Evolutionary conservation across 805 yeast species (phyloP).

Genomic region (Myxozyma neglecta): DNA sequence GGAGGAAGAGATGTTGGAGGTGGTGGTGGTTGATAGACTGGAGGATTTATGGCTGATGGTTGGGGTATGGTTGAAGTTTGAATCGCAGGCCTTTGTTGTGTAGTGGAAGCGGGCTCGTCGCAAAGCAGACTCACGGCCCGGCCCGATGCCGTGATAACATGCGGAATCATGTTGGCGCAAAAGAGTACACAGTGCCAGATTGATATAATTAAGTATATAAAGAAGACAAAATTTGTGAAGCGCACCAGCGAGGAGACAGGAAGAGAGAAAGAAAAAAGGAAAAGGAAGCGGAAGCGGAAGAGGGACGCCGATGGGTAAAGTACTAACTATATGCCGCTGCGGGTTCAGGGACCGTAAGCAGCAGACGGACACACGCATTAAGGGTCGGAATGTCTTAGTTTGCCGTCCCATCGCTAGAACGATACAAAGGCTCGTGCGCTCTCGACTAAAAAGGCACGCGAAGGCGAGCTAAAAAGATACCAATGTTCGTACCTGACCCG

Average conservation of each 20-base stretch:
- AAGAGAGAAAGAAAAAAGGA: neutral
- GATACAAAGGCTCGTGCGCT: constrained; percentile 1
- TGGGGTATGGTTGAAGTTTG: neutral
- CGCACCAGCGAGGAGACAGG: neutral
- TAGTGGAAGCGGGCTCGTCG: constrained; percentile 16
- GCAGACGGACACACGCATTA: neutral
- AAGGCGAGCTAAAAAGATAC: constrained; percentile 7
- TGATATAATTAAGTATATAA: neutral
- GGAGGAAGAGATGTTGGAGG: neutral
- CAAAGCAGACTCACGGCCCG: constrained; percentile 24
- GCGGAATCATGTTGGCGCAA: constrained; percentile 19
- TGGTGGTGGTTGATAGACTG: neutral
- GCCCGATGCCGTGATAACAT: constrained; percentile 27
- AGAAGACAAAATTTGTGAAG: neutral
- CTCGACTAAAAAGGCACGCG: constrained; percentile 10
- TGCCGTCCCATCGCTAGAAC: constrained; percentile 3
- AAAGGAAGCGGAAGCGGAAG: neutral
- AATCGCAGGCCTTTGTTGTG: neutral
- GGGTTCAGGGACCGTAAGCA: neutral
- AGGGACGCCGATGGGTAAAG: no score
- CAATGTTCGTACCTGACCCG: neutral
- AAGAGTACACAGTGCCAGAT: neutral
- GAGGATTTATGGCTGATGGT: neutral
- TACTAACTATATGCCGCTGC: neutral
- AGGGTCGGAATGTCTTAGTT: constrained; percentile 1